These are phyloP conservation scores for Dipodascus albidus DNA, from an alignment of 805 yeast species.

Conservation along the genomic window DNA sequence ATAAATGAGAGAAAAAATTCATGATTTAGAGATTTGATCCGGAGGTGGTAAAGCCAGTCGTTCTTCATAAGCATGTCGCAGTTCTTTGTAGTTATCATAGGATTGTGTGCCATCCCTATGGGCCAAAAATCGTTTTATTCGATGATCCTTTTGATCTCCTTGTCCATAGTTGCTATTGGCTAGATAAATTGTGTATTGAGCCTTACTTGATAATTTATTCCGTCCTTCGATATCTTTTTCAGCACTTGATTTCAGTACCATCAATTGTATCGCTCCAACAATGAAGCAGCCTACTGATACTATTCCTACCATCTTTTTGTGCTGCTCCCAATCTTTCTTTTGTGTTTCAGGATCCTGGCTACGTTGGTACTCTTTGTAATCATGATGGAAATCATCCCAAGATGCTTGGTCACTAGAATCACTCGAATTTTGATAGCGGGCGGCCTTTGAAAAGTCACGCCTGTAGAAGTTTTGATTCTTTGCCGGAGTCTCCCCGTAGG, in stretches of 20 bases:
- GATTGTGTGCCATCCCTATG: constrained; percentile 17
- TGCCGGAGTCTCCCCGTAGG: constrained; percentile 21
- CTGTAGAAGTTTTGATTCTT: constrained; percentile 30
- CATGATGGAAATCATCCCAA: not conserved
- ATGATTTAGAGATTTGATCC: not conserved
- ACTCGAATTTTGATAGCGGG: not conserved
- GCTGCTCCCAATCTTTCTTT: not conserved
- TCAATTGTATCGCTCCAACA: not conserved
- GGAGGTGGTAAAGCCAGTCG: not conserved
- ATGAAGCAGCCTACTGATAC: not conserved
- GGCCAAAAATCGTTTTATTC: constrained; percentile 43
- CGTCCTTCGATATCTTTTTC: not conserved
- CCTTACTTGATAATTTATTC: not conserved
- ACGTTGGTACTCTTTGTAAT: not conserved
- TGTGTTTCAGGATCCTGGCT: not conserved
- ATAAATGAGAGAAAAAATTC: too few relatives aligned
- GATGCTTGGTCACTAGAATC: not conserved
- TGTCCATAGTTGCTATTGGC: constrained; percentile 42
- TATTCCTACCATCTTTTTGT: not conserved
- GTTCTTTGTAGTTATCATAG: constrained; percentile 9
- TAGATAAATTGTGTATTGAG: not conserved
- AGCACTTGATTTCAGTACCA: not conserved
- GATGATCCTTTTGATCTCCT: constrained; percentile 37
- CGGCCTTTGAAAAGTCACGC: not conserved
- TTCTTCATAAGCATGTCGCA: not conserved